phyloP scores from a whole-genome alignment of 805 yeast genomes.

The Barnettozyma populi region DNA sequence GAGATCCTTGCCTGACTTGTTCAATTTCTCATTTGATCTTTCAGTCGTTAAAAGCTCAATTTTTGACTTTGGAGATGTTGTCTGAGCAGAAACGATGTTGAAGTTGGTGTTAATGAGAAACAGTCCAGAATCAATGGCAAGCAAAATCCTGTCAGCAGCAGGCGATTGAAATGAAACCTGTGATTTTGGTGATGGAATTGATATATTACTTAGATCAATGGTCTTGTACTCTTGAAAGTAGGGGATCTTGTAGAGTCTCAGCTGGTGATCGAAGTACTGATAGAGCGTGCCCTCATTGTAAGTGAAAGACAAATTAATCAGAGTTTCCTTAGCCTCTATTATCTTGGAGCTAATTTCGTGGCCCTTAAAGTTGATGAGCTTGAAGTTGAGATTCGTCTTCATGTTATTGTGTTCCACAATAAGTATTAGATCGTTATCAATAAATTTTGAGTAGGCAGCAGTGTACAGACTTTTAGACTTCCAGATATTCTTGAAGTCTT shows the following conservation, averaged over 20 bases:
- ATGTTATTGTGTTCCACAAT: conserved; percentile 6
- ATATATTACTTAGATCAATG: conserved; percentile 5
- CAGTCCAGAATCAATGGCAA: conserved; percentile 22
- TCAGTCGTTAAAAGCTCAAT: conserved; percentile 13
- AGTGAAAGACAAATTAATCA: conserved; percentile 11
- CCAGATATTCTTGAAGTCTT: conserved; percentile 14
- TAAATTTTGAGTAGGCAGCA: conserved; percentile 12
- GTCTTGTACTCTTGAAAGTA: conserved; percentile 18
- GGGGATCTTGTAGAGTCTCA: conserved; percentile 20
- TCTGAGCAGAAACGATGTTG: conserved; percentile 20
- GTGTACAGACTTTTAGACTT: conserved; percentile 11
- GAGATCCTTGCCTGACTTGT: conserved; percentile 8
- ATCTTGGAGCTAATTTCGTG: conserved; percentile 23
- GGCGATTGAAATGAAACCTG: conserved; percentile 21
- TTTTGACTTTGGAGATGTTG: conserved; percentile 14
- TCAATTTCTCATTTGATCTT: conserved; percentile 7
- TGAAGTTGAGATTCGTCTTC: conserved; percentile 19
- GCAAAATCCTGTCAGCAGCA: conserved; percentile 22
- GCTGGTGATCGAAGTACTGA: conserved; percentile 14
- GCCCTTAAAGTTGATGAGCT: conserved; percentile 15
- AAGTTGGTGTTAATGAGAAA: conserved; percentile 34
- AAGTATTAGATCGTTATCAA: conserved; percentile 14
- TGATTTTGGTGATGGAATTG: conserved; percentile 1
- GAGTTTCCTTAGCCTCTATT: conserved; percentile 13
- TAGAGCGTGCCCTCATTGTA: conserved; percentile 19